Base-by-base conservation (phyloP, 2,329 filamentous ascomycete species). In the Colletotrichum simmondsii region DNA sequence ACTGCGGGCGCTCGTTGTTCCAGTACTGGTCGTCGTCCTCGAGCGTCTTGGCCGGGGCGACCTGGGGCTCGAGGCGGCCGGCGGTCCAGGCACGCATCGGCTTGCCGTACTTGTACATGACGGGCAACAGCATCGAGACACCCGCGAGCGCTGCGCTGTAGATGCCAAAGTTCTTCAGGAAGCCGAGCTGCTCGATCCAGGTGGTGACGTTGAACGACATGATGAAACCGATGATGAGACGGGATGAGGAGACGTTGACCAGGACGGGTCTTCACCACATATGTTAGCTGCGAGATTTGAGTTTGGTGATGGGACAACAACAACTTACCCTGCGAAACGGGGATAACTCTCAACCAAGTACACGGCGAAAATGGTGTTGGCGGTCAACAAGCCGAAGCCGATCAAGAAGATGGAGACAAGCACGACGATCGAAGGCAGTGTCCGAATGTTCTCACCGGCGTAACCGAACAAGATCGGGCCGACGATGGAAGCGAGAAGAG, bases 261-360 rank as follows among this genome's bases (percentile, higher is more conserved):
- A 83, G 77, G 5, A 81, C 79, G 6, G 80, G 78, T 2, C 81
- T 81, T 81, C 4, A 63, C 56, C 6, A 8, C 67, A 11, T 8
- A 7, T 42, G 58, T 75, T 65, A 73, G 67, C 32, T 30, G 49
- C 5, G 4, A 12, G 5, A 19, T 28, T 46, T 24, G 22, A 14
- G 1, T 5, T 26, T 8, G 10, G 19, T 5, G 12, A 4, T 5
- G 22, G 5, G 22, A 1, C n/a, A n/a, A 28, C 8, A 19, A 5
- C 11, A 14, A 74, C 74, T 30, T 53, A 74, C 74, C 74, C 74
- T 46, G 74, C 74, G 32, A 69, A 75, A 16, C 71, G 72, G 14
- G 81, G 81, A 67, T 80, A 81, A 63, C 78, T 81, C 76, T 83
- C 81, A 24, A 83, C 76, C 14, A 81, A 74, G 54, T 78, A 81